Conservation (phyloP, 768 basidiomycete species). For the Termitomyces heimii region DNA sequence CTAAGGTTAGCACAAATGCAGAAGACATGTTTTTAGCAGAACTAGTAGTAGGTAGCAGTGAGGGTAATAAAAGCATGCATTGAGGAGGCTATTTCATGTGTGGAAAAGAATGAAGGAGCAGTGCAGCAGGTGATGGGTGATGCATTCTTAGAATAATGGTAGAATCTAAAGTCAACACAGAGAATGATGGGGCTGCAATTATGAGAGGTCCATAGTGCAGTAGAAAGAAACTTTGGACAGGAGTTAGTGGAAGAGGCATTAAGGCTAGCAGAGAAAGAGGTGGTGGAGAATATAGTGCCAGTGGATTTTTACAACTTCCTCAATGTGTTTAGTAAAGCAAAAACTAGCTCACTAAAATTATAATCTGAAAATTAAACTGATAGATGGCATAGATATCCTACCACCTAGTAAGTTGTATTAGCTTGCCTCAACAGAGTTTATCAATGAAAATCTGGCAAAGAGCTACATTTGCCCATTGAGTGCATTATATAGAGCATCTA, state of each 20-base stretch:
- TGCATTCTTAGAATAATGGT: not conserved
- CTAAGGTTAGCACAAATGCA: not conserved
- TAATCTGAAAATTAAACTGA: too few relatives aligned
- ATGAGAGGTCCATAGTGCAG: not conserved
- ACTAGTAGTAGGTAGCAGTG: not conserved
- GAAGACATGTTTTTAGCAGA: not conserved
- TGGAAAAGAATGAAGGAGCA: not conserved
- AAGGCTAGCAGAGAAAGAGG: too few relatives aligned
- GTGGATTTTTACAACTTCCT: too few relatives aligned
- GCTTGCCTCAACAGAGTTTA: too few relatives aligned
- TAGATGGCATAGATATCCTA: too few relatives aligned
- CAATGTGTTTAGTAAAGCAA: too few relatives aligned
- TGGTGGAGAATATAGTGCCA: too few relatives aligned
- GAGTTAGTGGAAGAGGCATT: not conserved
- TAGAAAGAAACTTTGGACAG: not conserved
- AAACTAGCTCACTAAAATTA: too few relatives aligned
- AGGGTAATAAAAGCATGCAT: not conserved
- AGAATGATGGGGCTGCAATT: not conserved
- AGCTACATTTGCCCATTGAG: too few relatives aligned
- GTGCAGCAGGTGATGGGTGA: not conserved
- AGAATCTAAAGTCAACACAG: not conserved
- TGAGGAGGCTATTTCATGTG: not conserved
- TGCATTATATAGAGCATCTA: too few relatives aligned
- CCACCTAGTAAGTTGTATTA: too few relatives aligned
- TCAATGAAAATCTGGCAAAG: too few relatives aligned